Conservation (phyloP, 148 eudicot genomes). For the Cornus suecica region DNA sequence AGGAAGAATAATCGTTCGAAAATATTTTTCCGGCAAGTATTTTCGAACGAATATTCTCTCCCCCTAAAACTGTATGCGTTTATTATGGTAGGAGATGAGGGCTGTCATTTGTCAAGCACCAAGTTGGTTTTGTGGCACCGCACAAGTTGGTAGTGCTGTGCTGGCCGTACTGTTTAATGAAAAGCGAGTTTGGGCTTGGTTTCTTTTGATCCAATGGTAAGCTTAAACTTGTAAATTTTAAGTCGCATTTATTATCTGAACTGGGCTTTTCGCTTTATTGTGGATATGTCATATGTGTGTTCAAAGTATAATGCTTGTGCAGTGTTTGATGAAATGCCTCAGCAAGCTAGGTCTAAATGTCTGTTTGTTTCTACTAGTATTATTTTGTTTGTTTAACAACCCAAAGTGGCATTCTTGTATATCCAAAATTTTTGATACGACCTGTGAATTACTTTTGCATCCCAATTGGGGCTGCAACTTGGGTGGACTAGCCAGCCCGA, state of each 20-base stretch:
- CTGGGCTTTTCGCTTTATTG: not conserved
- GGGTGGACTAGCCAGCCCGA: too few species aligned
- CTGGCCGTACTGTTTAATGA: not conserved
- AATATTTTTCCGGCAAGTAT: too few species aligned
- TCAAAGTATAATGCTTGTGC: not conserved
- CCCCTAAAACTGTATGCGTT: too few species aligned
- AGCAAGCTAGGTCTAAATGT: not conserved
- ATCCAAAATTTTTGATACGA: not conserved
- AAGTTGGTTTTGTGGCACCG: not conserved
- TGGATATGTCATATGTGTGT: not conserved
- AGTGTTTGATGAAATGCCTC: not conserved
- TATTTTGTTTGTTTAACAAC: not conserved
- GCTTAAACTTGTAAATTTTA: not conserved
- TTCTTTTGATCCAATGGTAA: not conserved
- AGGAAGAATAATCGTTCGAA: too few species aligned
- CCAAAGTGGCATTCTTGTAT: not conserved
- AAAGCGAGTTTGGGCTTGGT: not conserved
- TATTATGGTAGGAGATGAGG: too few species aligned
- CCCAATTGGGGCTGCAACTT: too few species aligned
- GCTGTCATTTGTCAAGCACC: not conserved
- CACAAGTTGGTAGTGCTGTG: not conserved
- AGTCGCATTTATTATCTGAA: not conserved
- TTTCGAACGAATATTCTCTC: too few species aligned
- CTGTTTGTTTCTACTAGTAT: too few species aligned
- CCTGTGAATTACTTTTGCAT: not conserved